A percentile compares a stretch with the other conserved stretches of the same genome.
phyloP scores from a whole-genome alignment of 768 basidiomycete genomes.

The Holtermannia corniformis region DNA sequence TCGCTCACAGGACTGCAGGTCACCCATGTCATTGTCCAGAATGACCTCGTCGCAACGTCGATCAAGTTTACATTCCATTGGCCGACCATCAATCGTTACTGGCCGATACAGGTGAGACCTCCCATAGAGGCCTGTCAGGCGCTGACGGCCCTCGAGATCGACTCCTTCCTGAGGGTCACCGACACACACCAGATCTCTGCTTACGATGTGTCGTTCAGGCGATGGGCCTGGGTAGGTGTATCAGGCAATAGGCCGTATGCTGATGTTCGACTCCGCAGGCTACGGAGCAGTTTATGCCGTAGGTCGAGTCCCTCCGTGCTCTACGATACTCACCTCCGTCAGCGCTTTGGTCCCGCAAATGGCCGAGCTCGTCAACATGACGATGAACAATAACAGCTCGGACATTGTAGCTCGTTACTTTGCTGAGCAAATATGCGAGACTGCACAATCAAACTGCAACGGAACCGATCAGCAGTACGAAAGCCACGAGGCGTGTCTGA shows the following conservation, averaged over 20 bases:
- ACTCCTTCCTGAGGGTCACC: slow-evolving; percentile 11
- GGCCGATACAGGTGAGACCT: slow-evolving; percentile 17
- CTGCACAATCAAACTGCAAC: slow-evolving; percentile 10
- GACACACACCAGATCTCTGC: slow-evolving; percentile 8
- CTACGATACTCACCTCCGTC: neutral
- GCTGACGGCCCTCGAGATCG: neutral
- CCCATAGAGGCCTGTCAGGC: neutral
- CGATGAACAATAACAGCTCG: slow-evolving; percentile 2
- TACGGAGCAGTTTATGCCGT: slow-evolving; percentile 15
- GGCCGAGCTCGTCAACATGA: slow-evolving; percentile 9
- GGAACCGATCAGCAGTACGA: slow-evolving; percentile 16
- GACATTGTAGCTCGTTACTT: slow-evolving; percentile 16
- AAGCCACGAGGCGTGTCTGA: slow-evolving; percentile 9
- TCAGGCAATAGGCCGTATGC: no score
- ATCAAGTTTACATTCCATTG: slow-evolving; percentile 18
- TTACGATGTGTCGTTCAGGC: slow-evolving; percentile 14
- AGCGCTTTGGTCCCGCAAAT: slow-evolving; percentile 21
- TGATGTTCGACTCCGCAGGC: no score
- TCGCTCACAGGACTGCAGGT: slow-evolving; percentile 5
- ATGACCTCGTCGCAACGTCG: slow-evolving; percentile 10
- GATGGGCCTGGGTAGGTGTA: slow-evolving; percentile 21
- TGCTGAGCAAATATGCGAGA: slow-evolving; percentile 8
- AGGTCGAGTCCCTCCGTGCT: neutral
- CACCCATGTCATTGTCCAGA: slow-evolving; percentile 12
- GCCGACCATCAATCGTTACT: slow-evolving; percentile 12